These are phyloP conservation scores for Pseudonectria buxi DNA, from an alignment of 2,329 filamentous ascomycete genomes.

Conservation along the genomic window DNA sequence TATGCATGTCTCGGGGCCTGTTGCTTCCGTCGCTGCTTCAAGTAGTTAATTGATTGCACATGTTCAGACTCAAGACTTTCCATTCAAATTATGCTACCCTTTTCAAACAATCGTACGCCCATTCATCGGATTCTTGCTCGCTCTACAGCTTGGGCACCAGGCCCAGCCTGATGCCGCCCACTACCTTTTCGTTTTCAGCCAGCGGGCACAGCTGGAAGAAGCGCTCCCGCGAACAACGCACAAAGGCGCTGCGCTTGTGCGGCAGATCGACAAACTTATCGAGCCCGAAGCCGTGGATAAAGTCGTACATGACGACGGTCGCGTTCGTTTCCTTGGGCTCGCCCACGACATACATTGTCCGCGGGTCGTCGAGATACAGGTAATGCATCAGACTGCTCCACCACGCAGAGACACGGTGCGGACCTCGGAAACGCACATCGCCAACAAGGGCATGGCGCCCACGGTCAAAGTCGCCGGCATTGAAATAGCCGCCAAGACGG, in stretches of 20 bases:
- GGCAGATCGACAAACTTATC: conserved; percentile 67
- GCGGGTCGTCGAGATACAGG: conserved; percentile 53
- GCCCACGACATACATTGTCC: conserved; percentile 52
- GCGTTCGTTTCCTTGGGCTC: conserved; percentile 68
- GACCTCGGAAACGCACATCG: conserved; percentile 52
- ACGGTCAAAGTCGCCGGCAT: conserved; percentile 49
- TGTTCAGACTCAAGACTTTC: no score
- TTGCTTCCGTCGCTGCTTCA: no score
- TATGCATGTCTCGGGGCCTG: no score
- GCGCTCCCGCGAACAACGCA: conserved; percentile 57
- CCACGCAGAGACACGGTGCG: conserved; percentile 55
- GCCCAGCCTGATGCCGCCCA: conserved; percentile 47
- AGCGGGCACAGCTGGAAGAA: conserved; percentile 64
- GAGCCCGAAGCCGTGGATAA: conserved; percentile 65
- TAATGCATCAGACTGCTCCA: conserved; percentile 58
- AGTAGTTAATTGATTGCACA: no score
- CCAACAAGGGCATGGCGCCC: conserved; percentile 53
- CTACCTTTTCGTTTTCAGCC: conserved; percentile 47
- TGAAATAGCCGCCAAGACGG: conserved; percentile 49
- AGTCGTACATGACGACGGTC: conserved; percentile 67
- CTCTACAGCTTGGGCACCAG: conserved; percentile 46
- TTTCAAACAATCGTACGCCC: conserved; percentile 1
- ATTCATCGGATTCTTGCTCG: background rate
- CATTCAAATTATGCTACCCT: background rate
- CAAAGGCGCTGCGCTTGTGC: conserved; percentile 63